phyloP scores from a whole-genome alignment of 2,329 filamentous ascomycete genomes.

The Trichoderma brevicompactum region DNA sequence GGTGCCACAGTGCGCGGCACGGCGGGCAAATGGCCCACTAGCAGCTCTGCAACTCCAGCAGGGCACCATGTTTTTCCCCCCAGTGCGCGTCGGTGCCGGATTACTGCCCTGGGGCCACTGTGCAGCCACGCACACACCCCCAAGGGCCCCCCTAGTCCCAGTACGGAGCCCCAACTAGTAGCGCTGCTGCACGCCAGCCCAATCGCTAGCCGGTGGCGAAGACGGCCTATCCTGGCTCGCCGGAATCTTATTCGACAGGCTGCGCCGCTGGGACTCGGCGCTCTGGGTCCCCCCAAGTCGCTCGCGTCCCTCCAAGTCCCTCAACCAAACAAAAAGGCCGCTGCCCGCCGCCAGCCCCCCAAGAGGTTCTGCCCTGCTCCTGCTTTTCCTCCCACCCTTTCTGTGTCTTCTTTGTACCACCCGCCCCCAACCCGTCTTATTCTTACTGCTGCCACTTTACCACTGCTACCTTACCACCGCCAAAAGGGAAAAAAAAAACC shows the following conservation, averaged over 20 bases:
- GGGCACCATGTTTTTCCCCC: no score
- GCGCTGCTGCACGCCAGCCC: constrained; percentile 35
- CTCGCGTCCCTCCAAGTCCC: neutral
- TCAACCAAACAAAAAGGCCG: constrained; percentile 37
- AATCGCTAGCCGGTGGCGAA: constrained; percentile 44
- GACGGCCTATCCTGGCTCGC: constrained; percentile 34
- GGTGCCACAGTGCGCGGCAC: constrained; percentile 12
- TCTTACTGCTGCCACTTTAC: constrained; percentile 19
- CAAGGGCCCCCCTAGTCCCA: neutral
- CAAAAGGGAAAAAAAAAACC: neutral
- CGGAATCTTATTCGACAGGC: constrained; percentile 40
- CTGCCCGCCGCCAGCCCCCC: constrained; percentile 36
- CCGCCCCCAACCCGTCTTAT: constrained; percentile 30
- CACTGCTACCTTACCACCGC: constrained; percentile 15
- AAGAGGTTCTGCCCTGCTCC: constrained; percentile 28
- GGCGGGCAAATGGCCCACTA: neutral
- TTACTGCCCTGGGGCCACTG: neutral
- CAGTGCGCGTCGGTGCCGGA: no score
- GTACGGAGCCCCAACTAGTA: constrained; percentile 29
- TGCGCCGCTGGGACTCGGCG: constrained; percentile 36
- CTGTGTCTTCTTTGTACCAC: constrained; percentile 32
- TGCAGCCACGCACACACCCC: constrained; percentile 12
- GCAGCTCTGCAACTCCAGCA: no score
- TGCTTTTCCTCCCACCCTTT: constrained; percentile 29
- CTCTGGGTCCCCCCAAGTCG: constrained; percentile 24